Evolutionary conservation across 208 protist genomes (phyloP).

Genomic region (Trypanosoma cruzi): DNA sequence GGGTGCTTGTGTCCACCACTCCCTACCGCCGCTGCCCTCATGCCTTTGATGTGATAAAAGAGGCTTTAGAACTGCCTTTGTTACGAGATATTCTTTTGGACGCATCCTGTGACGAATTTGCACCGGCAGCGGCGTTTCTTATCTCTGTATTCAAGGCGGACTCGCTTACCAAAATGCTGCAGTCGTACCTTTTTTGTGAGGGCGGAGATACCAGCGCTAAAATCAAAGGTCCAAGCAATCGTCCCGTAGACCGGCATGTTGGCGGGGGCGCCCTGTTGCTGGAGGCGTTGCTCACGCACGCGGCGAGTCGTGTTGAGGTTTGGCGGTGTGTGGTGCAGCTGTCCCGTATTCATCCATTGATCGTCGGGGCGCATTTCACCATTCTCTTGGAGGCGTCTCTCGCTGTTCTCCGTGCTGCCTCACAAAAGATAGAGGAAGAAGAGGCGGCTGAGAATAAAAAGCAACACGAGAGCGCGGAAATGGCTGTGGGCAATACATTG

Average conservation of each 20-base stretch:
- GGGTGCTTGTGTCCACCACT: slow-evolving; percentile 49
- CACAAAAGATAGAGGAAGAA: background rate
- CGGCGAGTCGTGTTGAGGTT: slow-evolving; percentile 52
- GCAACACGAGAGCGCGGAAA: background rate
- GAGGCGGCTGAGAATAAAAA: background rate
- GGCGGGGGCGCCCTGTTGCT: slow-evolving; percentile 25
- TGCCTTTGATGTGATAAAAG: slow-evolving; percentile 34
- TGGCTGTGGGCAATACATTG: slow-evolving; percentile 33
- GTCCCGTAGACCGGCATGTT: slow-evolving; percentile 27
- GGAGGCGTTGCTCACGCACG: slow-evolving; percentile 53
- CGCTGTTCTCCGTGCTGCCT: slow-evolving; percentile 33
- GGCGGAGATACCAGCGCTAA: background rate
- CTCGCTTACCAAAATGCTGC: slow-evolving; percentile 10
- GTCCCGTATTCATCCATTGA: slow-evolving; percentile 57
- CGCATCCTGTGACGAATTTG: slow-evolving; percentile 8
- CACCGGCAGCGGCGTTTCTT: slow-evolving; percentile 20
- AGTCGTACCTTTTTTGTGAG: background rate
- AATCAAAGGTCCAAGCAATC: slow-evolving; percentile 17
- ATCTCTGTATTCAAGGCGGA: slow-evolving; percentile 14
- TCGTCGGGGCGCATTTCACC: slow-evolving; percentile 58
- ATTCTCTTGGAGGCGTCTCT: slow-evolving; percentile 43
- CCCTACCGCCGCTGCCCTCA: slow-evolving; percentile 78
- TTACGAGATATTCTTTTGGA: slow-evolving; percentile 33
- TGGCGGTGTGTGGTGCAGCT: slow-evolving; percentile 79
- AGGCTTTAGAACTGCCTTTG: slow-evolving; percentile 47